Base-by-base conservation (phyloP, 257 asterid genomes). In the Ilex aquifolium region DNA sequence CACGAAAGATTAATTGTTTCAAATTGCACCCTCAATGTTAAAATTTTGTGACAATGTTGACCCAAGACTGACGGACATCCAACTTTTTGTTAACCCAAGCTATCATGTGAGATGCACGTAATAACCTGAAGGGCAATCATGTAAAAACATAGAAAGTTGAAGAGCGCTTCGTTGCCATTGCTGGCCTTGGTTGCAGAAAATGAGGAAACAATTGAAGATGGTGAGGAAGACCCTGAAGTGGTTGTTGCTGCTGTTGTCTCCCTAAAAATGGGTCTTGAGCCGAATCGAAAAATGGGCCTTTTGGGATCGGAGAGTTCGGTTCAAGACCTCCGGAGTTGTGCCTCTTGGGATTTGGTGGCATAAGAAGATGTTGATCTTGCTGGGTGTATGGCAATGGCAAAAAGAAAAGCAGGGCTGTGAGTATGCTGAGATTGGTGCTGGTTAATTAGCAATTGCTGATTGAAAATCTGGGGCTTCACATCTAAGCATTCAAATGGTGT, bases 271-370 rank as follows among this genome's bases (percentile, higher is more conserved):
- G 15, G 31, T 78, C 83, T 27, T 76, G 85, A 17, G 87, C 91
- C 2, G 87, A 76, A 59, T 81, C 87, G 11, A 75, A 63, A 65
- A 77, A 80, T 13, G 80, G 61, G 31, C 80, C 75, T 57, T 75
- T 71, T 27, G 81, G 72, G 71, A 80, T 74, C 66, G 73, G 88
- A 74, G 59, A 42, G 56, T 66, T 77, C 53, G 80, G 77, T 61
- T 79, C 85, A n/a, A 61, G 67, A 16, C 79, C 77, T 30, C 76
- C 79, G 7, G 81, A 72, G 61, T 84, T 76, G 72, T 82, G 95
- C 66, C 95, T 46, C 32, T 92, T 88, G 9, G 90, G 71, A 77
- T 59, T 86, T 13, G 95, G 97, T 9, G 85, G 87, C 36, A 65
- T 66, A 61, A 69, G 75, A 55, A 69, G 51, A 73, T 62, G 76